A percentile compares a stretch with the other conserved stretches of the same genome.
phyloP scores from a whole-genome alignment of 768 basidiomycete genomes.

The Guyanaporus albipodus region DNA sequence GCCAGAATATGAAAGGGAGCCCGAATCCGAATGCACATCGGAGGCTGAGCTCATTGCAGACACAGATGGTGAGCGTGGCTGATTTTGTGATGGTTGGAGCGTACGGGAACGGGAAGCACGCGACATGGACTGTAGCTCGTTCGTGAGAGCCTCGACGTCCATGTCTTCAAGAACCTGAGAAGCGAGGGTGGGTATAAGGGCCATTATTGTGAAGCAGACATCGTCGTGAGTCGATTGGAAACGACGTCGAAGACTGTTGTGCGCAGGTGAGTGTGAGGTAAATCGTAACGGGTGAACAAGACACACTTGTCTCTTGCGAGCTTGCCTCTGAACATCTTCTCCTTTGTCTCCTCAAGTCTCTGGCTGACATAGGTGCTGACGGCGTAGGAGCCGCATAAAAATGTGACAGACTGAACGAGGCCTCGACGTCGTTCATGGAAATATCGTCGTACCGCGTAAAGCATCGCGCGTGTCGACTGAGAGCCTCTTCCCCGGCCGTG shows the following conservation, averaged over 20 bases:
- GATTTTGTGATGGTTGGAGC: conserved; percentile 6
- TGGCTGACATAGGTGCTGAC: conserved; percentile 56
- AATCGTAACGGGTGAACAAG: neutral
- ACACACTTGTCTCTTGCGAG: conserved; percentile 56
- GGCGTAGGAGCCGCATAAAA: conserved; percentile 61
- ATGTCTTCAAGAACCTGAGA: conserved; percentile 64
- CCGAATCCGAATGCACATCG: conserved; percentile 44
- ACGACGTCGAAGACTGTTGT: conserved; percentile 57
- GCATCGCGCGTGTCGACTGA: conserved; percentile 32
- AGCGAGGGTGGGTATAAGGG: conserved; percentile 63
- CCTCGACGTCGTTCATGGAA: conserved; percentile 45
- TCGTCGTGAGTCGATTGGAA: conserved; percentile 79
- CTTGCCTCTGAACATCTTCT: conserved; percentile 54
- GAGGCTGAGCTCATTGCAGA: conserved; percentile 36
- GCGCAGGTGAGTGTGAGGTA: conserved; percentile 1
- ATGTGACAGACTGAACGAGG: conserved; percentile 46
- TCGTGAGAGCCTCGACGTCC: conserved; percentile 71
- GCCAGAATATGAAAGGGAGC: conserved; percentile 38
- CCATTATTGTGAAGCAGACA: conserved; percentile 69
- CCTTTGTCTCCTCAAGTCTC: conserved; percentile 63
- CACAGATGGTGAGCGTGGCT: conserved; percentile 30
- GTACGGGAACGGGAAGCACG: conserved; percentile 29
- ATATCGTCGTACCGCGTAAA: conserved; percentile 42
- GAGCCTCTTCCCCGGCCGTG: neutral
- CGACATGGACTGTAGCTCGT: conserved; percentile 47